Evolutionary conservation across 805 yeast genomes (phyloP).

Genomic region (Priceomyces melissophilus): DNA sequence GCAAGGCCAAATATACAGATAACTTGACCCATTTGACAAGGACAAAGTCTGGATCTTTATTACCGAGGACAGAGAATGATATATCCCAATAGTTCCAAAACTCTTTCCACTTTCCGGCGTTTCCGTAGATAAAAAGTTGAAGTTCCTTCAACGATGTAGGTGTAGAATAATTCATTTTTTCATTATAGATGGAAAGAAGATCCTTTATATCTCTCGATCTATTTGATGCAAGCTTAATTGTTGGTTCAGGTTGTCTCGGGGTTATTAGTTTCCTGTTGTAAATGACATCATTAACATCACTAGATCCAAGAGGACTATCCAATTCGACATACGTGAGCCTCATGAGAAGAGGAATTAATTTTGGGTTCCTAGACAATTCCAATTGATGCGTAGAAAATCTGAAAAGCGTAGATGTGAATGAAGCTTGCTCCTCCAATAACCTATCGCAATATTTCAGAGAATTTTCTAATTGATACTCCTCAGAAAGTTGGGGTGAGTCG

Average conservation of each 20-base stretch:
- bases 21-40: slow-evolving; percentile 29
- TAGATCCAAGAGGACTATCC: slow-evolving; percentile 18
- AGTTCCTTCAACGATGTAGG: slow-evolving; percentile 27
- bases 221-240: slow-evolving; percentile 20
- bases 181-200: slow-evolving; percentile 21
- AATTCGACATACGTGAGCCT: slow-evolving; percentile 21
- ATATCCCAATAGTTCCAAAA: slow-evolving; percentile 41
- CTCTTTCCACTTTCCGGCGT: slow-evolving; percentile 32
- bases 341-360: slow-evolving; percentile 35
- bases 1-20: slow-evolving; percentile 27
- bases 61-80: slow-evolving; percentile 10
- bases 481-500: slow-evolving; percentile 26
- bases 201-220: slow-evolving; percentile 28
- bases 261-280: slow-evolving; percentile 11
- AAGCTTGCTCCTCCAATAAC: slow-evolving; percentile 21
- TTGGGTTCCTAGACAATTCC: slow-evolving; percentile 21
- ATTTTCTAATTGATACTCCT: slow-evolving; percentile 3
- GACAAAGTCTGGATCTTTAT: slow-evolving; percentile 2
- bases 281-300: slow-evolving; percentile 22
- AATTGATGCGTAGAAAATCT: slow-evolving; percentile 23
- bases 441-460: slow-evolving; percentile 15
- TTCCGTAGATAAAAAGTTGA: slow-evolving; percentile 35
- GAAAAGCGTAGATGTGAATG: slow-evolving; percentile 23
- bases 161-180: slow-evolving; percentile 5
- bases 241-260: slow-evolving; percentile 4